phyloP scores from a whole-genome alignment of 768 basidiomycete genomes.

The Pisolithus sp. region DNA sequence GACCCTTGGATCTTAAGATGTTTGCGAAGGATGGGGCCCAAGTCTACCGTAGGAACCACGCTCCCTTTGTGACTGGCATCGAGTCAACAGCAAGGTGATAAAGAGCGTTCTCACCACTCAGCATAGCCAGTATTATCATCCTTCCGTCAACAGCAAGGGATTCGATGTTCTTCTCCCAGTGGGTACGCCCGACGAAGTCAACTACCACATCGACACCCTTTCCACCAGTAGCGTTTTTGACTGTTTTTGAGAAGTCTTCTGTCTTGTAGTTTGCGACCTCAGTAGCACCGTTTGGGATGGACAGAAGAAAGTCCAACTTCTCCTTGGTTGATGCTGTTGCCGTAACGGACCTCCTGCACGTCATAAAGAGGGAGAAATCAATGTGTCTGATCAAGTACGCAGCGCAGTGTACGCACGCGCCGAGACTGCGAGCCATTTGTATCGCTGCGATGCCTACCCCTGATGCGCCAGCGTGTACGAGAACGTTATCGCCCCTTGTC shows the following conservation, averaged over 20 bases:
- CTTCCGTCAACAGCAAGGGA: slow-evolving; percentile 64
- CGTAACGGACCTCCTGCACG: slow-evolving; percentile 56
- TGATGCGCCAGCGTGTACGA: slow-evolving; percentile 88
- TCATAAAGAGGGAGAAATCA: slow-evolving; percentile 2
- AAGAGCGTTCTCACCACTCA: slow-evolving; percentile 49
- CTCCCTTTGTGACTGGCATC: slow-evolving; percentile 35
- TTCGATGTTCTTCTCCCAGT: slow-evolving; percentile 70
- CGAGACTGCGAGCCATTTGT: slow-evolving; percentile 71
- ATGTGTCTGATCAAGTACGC: slow-evolving; percentile 1
- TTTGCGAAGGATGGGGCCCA: slow-evolving; percentile 71
- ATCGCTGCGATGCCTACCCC: slow-evolving; percentile 87
- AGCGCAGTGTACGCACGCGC: slow-evolving; percentile 50
- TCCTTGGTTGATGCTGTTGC: slow-evolving; percentile 82
- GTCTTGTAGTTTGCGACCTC: slow-evolving; percentile 81
- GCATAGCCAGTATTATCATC: slow-evolving; percentile 59
- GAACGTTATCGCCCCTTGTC: slow-evolving; percentile 63
- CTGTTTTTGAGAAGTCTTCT: slow-evolving; percentile 69
- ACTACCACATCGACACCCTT: slow-evolving; percentile 80
- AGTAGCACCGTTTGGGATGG: slow-evolving; percentile 62
- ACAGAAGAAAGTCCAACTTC: slow-evolving; percentile 73
- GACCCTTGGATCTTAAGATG: slow-evolving; percentile 85
- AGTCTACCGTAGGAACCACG: slow-evolving; percentile 44
- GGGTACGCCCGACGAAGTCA: slow-evolving; percentile 75
- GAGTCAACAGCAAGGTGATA: slow-evolving; percentile 15
- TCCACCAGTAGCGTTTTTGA: slow-evolving; percentile 58